Conservation (phyloP, 495 filamentous ascomycete genomes). For the Cercophora scortea region DNA sequence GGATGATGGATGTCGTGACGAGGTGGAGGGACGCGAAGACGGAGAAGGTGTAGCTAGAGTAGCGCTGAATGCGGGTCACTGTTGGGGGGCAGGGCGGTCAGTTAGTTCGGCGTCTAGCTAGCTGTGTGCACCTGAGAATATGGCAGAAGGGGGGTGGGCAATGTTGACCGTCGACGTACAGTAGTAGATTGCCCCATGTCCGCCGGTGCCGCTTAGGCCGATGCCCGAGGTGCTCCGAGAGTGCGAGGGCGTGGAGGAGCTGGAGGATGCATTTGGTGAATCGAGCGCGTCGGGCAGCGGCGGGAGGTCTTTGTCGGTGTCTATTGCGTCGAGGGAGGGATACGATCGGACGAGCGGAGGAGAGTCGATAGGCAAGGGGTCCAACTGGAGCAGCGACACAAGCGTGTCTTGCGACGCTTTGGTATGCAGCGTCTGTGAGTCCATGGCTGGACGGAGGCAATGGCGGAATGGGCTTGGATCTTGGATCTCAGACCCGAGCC, state of each 20-base stretch:
- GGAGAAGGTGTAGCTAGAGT: constrained; percentile 80
- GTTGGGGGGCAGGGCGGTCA: constrained; percentile 2
- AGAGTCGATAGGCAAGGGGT: constrained; percentile 72
- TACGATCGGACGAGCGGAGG: constrained; percentile 5
- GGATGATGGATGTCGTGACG: constrained; percentile 70
- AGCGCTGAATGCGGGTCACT: constrained; percentile 78
- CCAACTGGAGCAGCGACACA: constrained; percentile 66
- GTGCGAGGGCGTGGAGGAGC: not conserved
- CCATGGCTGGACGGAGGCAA: constrained; percentile 14
- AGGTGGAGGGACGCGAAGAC: constrained; percentile 72
- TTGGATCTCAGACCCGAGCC: no score
- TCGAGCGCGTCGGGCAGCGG: constrained; percentile 22
- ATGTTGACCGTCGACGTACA: constrained; percentile 31
- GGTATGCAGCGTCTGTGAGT: constrained; percentile 15
- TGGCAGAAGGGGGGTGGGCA: constrained; percentile 4
- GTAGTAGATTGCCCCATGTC: constrained; percentile 52
- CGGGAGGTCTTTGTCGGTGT: constrained; percentile 51
- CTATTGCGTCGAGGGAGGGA: constrained; percentile 13
- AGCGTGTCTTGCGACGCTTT: constrained; percentile 45
- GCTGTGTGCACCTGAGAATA: constrained; percentile 2
- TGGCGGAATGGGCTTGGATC: no score
- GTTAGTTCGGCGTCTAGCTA: not conserved
- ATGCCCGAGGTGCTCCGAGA: constrained; percentile 22
- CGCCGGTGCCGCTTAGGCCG: constrained; percentile 51
- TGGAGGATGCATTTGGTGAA: constrained; percentile 2